Percentiles rank a stretch among this genome's conserved stretches.
Evolutionary conservation across 2,329 filamentous ascomycete genomes (phyloP).

Genomic region (Penicillium hordei): DNA sequence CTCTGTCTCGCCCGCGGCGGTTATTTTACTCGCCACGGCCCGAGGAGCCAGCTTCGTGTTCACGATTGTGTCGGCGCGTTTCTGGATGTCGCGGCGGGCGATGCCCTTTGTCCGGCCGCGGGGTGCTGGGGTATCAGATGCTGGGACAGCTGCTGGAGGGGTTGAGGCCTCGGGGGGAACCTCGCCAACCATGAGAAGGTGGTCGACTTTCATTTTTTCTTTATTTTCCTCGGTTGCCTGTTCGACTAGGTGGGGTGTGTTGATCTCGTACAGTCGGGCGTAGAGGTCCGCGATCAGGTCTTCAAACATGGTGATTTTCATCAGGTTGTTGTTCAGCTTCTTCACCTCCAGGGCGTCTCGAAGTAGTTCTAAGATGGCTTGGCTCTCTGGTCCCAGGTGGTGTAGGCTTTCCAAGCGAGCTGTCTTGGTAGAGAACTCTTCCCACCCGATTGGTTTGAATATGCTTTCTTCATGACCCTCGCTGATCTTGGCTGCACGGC

Average conservation of each 20-base stretch:
- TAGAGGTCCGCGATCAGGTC: slow-evolving; percentile 94
- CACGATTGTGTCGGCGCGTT: slow-evolving; percentile 59
- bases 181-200: slow-evolving; percentile 44
- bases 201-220: slow-evolving; percentile 50
- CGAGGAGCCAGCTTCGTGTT: slow-evolving; percentile 38
- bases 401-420: slow-evolving; percentile 61
- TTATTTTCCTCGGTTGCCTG: slow-evolving; percentile 47
- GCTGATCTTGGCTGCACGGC: slow-evolving; percentile 56
- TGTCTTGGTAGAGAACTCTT: slow-evolving; percentile 63
- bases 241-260: slow-evolving; percentile 40
- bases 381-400: slow-evolving; percentile 49
- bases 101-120: slow-evolving; percentile 56
- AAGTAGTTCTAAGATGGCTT: slow-evolving; percentile 59
- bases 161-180: slow-evolving; percentile 32
- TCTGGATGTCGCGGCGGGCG: slow-evolving; percentile 59
- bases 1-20: slow-evolving; percentile 27
- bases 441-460: slow-evolving; percentile 63
- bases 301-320: slow-evolving; percentile 83
- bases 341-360: slow-evolving; percentile 69
- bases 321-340: slow-evolving; percentile 79
- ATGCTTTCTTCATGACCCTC: slow-evolving; percentile 64
- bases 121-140: slow-evolving; percentile 37
- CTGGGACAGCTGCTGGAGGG: slow-evolving; percentile 32
- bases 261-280: slow-evolving; percentile 54
- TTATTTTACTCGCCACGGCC: slow-evolving; percentile 24